These are phyloP conservation scores for Cytospora paraplurivora DNA, from an alignment of 2,329 filamentous ascomycete genomes.

Conservation along the genomic window DNA sequence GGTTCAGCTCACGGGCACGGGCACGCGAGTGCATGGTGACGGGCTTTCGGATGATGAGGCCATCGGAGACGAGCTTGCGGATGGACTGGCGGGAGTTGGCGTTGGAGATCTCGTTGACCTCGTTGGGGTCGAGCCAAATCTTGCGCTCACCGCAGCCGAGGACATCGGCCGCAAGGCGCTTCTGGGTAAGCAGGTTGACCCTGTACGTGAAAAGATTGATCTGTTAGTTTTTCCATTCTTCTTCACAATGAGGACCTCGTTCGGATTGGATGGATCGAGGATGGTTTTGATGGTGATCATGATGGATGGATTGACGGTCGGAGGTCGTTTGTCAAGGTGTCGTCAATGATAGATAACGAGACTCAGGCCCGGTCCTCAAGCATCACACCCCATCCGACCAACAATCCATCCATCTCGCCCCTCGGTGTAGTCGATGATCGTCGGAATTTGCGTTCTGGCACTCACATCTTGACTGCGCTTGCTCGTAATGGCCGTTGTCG, in stretches of 20 bases:
- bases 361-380: constrained; percentile 21
- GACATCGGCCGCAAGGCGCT: constrained; percentile 98
- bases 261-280: constrained; percentile 10
- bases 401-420: constrained; percentile 23
- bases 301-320: background rate
- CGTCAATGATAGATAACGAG: constrained; percentile 15
- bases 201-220: constrained; percentile 52
- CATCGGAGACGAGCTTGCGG: constrained; percentile 99
- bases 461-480: constrained; percentile 45
- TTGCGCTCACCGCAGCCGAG: constrained; percentile 99
- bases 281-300: constrained; percentile 16
- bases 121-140: constrained; percentile 99
- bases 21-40: constrained; percentile 99
- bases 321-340: constrained; percentile 15
- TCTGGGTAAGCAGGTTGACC: constrained; percentile 99
- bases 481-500: constrained; percentile 42
- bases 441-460: constrained; percentile 30
- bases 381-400: constrained; percentile 16
- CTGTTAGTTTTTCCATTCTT: constrained; percentile 25
- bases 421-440: constrained; percentile 18
- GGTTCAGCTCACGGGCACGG: constrained; percentile 92
- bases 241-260: background rate
- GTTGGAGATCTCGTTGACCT: constrained; percentile 99
- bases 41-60: constrained; percentile 99
- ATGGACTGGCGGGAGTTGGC: constrained; percentile 99